Evolutionary conservation across 192 early-diverging fungal genomes (phyloP), one percentile per base, ranked within the genome.

Genomic region (Piromyces sp.): DNA sequence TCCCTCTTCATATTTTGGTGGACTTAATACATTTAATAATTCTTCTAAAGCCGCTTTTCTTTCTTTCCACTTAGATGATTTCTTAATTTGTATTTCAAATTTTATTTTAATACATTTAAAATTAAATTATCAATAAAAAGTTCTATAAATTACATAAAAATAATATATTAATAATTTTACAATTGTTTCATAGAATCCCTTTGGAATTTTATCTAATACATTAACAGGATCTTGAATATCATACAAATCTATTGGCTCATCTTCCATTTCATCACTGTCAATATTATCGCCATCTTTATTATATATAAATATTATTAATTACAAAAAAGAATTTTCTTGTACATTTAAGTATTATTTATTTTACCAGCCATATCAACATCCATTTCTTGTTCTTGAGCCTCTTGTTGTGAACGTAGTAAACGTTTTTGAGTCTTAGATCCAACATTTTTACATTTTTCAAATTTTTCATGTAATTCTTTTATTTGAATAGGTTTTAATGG

Each of bases 31-130:
- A 33, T 86, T 91, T 12, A 94, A 82, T 30, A 99, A 84, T 16
- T 84, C 88, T 79, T 96, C 95, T 42, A 98, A 83, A 0, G 92
- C 95, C 82, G 97, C 96, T 82, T 96, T 97, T 84, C 98, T 90
- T 84, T 98, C 97, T 86, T 97, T 92, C 98, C 98, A 99, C 83
- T 98, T 98, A 68, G 92, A 88, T 12, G 96, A 95, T 3, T 83
- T 83, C 87, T 91, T 81, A n/a, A n/a, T n/a, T n/a, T n/a, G n/a
- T n/a, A n/a, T n/a, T n/a, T n/a, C n/a, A n/a, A n/a, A n/a, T n/a
- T n/a, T n/a, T n/a, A n/a, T n/a, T n/a, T n/a, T n/a, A n/a, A n/a
- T n/a, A n/a, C n/a, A n/a, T n/a, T n/a, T n/a, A n/a, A n/a, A n/a
- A n/a, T n/a, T n/a, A n/a, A n/a, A n/a, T n/a, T n/a, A n/a, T n/a